Base-by-base conservation (phyloP, 805 yeast genomes). In the Zygosaccharomyces lentus region DNA sequence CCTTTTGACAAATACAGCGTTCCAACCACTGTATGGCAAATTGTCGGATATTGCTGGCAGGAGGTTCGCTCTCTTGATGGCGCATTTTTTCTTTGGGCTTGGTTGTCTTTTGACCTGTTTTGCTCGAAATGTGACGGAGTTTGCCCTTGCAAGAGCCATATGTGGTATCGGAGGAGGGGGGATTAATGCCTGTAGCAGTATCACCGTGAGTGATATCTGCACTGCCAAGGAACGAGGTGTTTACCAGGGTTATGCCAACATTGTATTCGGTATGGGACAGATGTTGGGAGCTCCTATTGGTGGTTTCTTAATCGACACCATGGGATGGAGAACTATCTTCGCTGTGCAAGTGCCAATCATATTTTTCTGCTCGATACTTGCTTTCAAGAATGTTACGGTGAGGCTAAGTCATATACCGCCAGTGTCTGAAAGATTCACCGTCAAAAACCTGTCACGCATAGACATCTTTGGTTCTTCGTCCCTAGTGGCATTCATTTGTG, bases 131-230 rank as follows among this genome's bases (percentile, higher is more conserved):
- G 58, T 67, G 25, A 53, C 58, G n/a, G 60, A 64, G 40, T 64
- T 79, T 64, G 58, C 76, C 56, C 50, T 76, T 24, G 84, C 84
- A 3, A 70, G 87, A 56, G 79, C 87, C 50, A 71, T 88, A 41
- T 81, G 95, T 21, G 96, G 96, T 15, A 75, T 85, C 46, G 96
- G 96, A 9, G 96, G 95, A n/a, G 93, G 95, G 5, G 96, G 96
- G 1, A 76, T 88, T 58, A 78, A 82, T 41, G 75, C 90, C 0
- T 68, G 87, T 54, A 77, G 87, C 13, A 82, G 95, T 6, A 84
- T 88, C 47, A 75, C 89, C 2, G 75, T 84, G 55, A 78, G 87
- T 23, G 96, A 88, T 64, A 69, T 87, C 38, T 82, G 89, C 23
- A 81, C 93, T 0, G 72, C 83, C 41, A 73, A 90, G 48, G 80